Base-by-base conservation (phyloP, 768 basidiomycete genomes). In the Boletus coccyginus region DNA sequence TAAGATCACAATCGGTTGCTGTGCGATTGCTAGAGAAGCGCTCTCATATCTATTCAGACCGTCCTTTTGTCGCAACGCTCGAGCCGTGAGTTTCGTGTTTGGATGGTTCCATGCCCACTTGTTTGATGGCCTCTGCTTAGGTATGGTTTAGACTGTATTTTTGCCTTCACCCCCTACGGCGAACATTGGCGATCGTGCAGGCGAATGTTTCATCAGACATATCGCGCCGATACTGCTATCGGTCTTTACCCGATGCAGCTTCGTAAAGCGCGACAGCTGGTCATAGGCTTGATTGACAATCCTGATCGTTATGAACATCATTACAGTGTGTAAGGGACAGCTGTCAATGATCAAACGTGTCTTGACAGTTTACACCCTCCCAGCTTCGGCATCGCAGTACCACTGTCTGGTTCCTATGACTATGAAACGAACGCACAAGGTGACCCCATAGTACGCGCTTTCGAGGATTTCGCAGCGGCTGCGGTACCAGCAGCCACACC, bases 131-230 rank as follows among this genome's bases (percentile, higher is more conserved):
- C 29, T 27, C 31, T 29, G 5, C 31, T 50, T 19, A 62, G 60
- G 13, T 60, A 39, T 55, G 60, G 60, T 5, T n/a, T 44, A 3
- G 43, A 59, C 3, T 60, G n/a, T 12, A 14, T 46, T 1, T 60
- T 61, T 19, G 46, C 11, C 7, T 56, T 56, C 19, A 47, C 47
- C 7, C 58, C 40, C 6, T 61, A 61, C 7, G 58, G 50, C 3
- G 48, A 60, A 5, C 39, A 33, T 31, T 59, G 54, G 58, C 27
- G 50, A 12, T 39, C 35, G n/a, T 51, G 50, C 14, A 29, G 50
- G 14, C 27, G 50, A 7, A 56, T 59, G 33, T 31, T 59, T 24
- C 57, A 59, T 19, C 53, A 56, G 45, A 47, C 49, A 7, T 59
- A 32, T 19, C 38, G 31, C 14, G 39, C 47, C 11, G 40, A 43